Conservation (phyloP, 2,329 filamentous ascomycete genomes). For the Trichothecium sympodiale region DNA sequence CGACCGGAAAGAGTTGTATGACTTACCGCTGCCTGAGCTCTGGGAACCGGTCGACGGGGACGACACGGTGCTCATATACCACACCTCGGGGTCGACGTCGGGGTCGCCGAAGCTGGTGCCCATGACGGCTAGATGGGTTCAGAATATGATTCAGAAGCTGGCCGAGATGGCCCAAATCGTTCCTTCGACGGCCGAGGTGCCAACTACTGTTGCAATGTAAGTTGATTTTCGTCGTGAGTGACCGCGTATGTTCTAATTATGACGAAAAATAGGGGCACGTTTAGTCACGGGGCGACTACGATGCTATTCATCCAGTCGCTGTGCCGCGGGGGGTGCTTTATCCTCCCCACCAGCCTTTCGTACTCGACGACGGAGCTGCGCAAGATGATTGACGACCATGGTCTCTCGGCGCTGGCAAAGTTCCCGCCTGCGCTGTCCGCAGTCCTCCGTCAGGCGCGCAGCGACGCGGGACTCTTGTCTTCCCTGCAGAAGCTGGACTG, state of each 20-base stretch:
- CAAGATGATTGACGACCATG: constrained; percentile 5
- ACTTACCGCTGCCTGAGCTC: no score
- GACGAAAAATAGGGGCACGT: constrained; percentile 8
- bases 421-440: constrained; percentile 6
- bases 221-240: no score
- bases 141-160: constrained; percentile 1
- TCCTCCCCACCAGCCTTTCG: constrained; percentile 8
- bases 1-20: no score
- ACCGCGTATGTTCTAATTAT: background rate
- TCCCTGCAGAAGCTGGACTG: constrained; percentile 5
- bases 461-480: constrained; percentile 4
- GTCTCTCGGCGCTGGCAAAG: constrained; percentile 3
- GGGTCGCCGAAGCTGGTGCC: constrained; percentile 12
- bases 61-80: no score
- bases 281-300: constrained; percentile 8
- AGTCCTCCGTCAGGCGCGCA: constrained; percentile 6
- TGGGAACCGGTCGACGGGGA: no score
- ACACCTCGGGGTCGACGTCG: constrained; percentile 12
- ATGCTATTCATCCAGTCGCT: constrained; percentile 2
- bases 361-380: constrained; percentile 4
- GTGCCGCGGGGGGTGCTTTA: constrained; percentile 6
- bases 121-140: constrained; percentile 8
- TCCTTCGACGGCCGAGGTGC: no score
- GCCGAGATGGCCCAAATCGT: background rate
- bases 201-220: no score